Conservation (phyloP, 306 rosid genomes). For the Lotus japonicus region DNA sequence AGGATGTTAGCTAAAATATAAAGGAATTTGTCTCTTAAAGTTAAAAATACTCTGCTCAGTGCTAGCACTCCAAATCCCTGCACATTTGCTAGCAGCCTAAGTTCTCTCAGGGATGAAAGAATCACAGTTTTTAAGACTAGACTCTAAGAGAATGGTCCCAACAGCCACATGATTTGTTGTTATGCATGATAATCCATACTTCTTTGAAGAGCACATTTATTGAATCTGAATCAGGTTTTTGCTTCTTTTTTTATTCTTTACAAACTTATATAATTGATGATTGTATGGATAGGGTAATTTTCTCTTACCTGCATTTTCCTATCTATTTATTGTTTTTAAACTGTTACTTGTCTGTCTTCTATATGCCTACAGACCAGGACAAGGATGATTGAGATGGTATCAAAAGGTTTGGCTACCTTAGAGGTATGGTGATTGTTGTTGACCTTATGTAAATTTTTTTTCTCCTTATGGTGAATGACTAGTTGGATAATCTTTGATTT, state of each 20-base stretch:
- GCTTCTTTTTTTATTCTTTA: background rate
- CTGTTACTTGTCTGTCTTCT: conserved; percentile 15
- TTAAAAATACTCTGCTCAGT: no score
- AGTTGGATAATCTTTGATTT: conserved; percentile 10
- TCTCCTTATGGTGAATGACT: background rate
- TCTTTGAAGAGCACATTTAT: no score
- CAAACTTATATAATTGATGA: background rate
- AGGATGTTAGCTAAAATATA: background rate
- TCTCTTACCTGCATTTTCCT: background rate
- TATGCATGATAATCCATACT: background rate
- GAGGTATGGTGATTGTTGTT: conserved; percentile 54
- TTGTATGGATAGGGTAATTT: background rate
- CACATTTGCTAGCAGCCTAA: no score
- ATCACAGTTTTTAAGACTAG: no score
- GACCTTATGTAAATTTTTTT: background rate
- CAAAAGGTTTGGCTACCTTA: conserved; percentile 80
- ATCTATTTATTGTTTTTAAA: background rate
- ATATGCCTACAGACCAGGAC: conserved; percentile 53
- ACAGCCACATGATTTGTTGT: background rate
- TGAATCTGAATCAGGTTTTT: no score
- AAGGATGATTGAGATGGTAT: conserved; percentile 91
- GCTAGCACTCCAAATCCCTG: background rate
- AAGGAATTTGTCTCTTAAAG: no score
- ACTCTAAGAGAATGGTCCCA: no score
- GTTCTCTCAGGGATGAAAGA: no score